phyloP scores from a whole-genome alignment of 2,329 filamentous ascomycete species.

The Talaromyces sp. region DNA sequence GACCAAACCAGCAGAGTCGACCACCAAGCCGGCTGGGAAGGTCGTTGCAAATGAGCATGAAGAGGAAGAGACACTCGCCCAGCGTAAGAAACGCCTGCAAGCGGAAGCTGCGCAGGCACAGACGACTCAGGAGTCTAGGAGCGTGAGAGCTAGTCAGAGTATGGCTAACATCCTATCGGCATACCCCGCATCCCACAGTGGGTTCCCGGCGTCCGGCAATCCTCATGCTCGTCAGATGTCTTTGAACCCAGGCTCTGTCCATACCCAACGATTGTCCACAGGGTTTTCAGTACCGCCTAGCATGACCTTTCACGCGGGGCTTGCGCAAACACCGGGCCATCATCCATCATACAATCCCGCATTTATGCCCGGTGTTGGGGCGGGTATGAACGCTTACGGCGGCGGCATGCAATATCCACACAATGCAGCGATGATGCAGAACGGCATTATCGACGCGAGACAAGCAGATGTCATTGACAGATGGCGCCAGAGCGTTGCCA shows the following conservation, averaged over 20 bases:
- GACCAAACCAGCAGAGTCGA: constrained; percentile 9
- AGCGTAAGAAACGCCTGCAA: constrained; percentile 43
- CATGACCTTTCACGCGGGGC: constrained; percentile 18
- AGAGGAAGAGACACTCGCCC: constrained; percentile 44
- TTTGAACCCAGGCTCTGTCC: neutral
- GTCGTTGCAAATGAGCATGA: constrained; percentile 12
- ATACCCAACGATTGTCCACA: constrained; percentile 26
- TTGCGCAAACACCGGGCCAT: constrained; percentile 14
- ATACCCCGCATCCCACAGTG: constrained; percentile 42
- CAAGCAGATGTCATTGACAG: constrained; percentile 56
- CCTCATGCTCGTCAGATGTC: constrained; percentile 21
- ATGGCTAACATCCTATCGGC: constrained; percentile 49
- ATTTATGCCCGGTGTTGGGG: constrained; percentile 14
- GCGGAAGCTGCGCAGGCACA: constrained; percentile 30
- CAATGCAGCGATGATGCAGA: constrained; percentile 19
- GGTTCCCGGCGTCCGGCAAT: neutral
- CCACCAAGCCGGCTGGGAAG: neutral
- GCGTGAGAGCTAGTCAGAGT: constrained; percentile 37
- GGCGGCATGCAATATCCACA: constrained; percentile 23
- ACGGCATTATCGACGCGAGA: constrained; percentile 42
- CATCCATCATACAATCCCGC: constrained; percentile 15
- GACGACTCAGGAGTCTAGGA: constrained; percentile 14
- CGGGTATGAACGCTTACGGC: constrained; percentile 22
- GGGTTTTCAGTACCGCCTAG: constrained; percentile 26
- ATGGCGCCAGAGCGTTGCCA: constrained; percentile 48